Conservation (phyloP, 2,329 filamentous ascomycete genomes). For the Calonectria fujianensis region DNA sequence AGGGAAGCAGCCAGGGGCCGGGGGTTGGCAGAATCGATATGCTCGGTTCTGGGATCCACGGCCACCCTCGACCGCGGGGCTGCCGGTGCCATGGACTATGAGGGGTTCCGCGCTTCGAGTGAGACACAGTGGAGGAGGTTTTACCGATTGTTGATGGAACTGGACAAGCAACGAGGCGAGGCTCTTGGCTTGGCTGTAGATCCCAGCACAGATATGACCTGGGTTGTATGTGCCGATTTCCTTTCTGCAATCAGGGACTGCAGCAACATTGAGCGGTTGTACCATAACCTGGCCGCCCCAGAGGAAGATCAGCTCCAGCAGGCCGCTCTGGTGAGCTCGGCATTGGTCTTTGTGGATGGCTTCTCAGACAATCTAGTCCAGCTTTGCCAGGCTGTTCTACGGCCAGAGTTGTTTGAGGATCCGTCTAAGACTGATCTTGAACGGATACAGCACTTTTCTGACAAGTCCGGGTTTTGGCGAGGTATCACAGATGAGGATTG, state of each 20-base stretch:
- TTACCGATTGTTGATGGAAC: slow-evolving; percentile 87
- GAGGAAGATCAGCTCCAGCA: slow-evolving; percentile 72
- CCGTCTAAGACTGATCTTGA: slow-evolving; percentile 81
- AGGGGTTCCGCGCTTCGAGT: slow-evolving; percentile 82
- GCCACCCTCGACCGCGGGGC: slow-evolving; percentile 78
- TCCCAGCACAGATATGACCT: slow-evolving; percentile 80
- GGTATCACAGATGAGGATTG: slow-evolving; percentile 90
- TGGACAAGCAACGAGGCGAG: slow-evolving; percentile 91
- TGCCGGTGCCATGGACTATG: slow-evolving; percentile 82
- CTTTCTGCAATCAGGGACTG: slow-evolving; percentile 87
- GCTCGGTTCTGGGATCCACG: slow-evolving; percentile 81
- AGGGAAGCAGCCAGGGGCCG: slow-evolving; percentile 66
- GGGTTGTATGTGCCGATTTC: slow-evolving; percentile 89
- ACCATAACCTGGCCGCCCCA: slow-evolving; percentile 77
- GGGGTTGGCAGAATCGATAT: slow-evolving; percentile 85
- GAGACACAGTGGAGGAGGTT: slow-evolving; percentile 93
- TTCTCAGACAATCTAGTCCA: slow-evolving; percentile 82
- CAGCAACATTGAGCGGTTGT: slow-evolving; percentile 84
- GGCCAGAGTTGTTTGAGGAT: slow-evolving; percentile 84
- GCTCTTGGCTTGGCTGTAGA: slow-evolving; percentile 87
- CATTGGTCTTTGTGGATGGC: slow-evolving; percentile 80
- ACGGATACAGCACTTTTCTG: slow-evolving; percentile 85
- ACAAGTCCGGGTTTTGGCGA: slow-evolving; percentile 84
- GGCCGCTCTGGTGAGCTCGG: slow-evolving; percentile 80
- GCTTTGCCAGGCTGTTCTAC: slow-evolving; percentile 79